Evolutionary conservation across 1,284 basidiomycete genomes (phyloP).

Genomic region (Tylopilus sp.): DNA sequence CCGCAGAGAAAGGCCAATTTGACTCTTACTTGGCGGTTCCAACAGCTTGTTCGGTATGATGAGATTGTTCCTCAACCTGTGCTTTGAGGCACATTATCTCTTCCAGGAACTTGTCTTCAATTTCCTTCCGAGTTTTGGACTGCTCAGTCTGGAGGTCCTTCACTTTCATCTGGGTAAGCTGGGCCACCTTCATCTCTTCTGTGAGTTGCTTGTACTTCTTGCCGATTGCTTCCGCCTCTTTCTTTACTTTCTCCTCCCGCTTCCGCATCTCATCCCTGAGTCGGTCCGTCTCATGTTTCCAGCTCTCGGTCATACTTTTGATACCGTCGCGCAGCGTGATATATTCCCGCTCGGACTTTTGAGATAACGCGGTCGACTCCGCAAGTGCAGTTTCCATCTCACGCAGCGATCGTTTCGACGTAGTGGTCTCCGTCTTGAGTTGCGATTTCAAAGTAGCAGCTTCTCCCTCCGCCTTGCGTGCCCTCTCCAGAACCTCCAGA

Average conservation of each 20-base stretch:
- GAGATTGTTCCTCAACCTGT: slow-evolving; percentile 50
- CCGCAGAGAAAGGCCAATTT: neutral
- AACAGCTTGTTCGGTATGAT: slow-evolving; percentile 51
- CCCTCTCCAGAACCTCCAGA: slow-evolving; percentile 66
- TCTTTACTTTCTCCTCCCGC: slow-evolving; percentile 60
- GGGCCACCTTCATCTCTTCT: slow-evolving; percentile 53
- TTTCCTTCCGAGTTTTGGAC: slow-evolving; percentile 42
- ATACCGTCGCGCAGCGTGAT: slow-evolving; percentile 68
- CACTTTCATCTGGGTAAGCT: slow-evolving; percentile 37
- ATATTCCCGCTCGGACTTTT: slow-evolving; percentile 75
- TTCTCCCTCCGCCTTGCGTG: slow-evolving; percentile 76
- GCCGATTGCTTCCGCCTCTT: slow-evolving; percentile 58
- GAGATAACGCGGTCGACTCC: slow-evolving; percentile 69
- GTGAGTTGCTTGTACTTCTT: slow-evolving; percentile 60
- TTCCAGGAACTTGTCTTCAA: slow-evolving; percentile 48
- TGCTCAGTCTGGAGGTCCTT: slow-evolving; percentile 41
- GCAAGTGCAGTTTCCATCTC: slow-evolving; percentile 70
- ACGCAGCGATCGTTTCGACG: slow-evolving; percentile 65
- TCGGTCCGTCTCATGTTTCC: slow-evolving; percentile 61
- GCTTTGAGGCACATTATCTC: slow-evolving; percentile 43
- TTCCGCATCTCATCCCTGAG: slow-evolving; percentile 66
- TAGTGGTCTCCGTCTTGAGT: slow-evolving; percentile 65
- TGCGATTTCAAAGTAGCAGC: slow-evolving; percentile 58
- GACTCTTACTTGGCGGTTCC: slow-evolving; percentile 56
- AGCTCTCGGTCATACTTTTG: slow-evolving; percentile 61